Evolutionary conservation across 2,329 filamentous ascomycete genomes (phyloP).

Genomic region (Fusarium devonianum): DNA sequence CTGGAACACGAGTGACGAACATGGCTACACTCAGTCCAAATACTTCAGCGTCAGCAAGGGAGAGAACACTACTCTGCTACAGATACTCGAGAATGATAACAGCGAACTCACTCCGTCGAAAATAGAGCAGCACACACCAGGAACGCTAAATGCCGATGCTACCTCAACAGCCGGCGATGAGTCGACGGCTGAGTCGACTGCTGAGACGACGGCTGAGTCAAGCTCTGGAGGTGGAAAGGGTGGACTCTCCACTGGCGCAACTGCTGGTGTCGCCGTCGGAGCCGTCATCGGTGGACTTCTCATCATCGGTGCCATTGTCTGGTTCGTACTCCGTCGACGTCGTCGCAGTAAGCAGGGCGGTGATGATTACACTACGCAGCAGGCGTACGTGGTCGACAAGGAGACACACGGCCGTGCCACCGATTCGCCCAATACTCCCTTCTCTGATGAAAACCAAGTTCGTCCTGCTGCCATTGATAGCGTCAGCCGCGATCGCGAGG

Average conservation of each 20-base stretch:
- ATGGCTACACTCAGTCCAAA: conserved; percentile 5
- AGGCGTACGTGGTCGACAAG: conserved; percentile 56
- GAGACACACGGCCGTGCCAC: conserved; percentile 49
- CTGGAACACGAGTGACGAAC: conserved; percentile 8
- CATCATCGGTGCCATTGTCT: conserved; percentile 50
- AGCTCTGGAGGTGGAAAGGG: conserved; percentile 28
- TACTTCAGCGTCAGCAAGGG: conserved; percentile 21
- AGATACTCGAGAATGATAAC: background rate
- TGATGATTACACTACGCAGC: conserved; percentile 37
- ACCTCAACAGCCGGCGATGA: background rate
- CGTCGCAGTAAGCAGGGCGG: conserved; percentile 39
- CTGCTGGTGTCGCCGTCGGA: conserved; percentile 57
- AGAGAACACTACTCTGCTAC: background rate
- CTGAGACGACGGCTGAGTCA: too few species aligned
- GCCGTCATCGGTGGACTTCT: conserved; percentile 49
- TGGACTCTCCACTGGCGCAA: conserved; percentile 52
- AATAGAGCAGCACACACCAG: too few species aligned
- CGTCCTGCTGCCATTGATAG: conserved; percentile 39
- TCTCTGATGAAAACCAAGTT: conserved; percentile 50
- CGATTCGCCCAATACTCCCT: conserved; percentile 53
- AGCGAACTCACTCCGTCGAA: too few species aligned
- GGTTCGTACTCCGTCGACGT: conserved; percentile 54
- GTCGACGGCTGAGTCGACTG: too few species aligned
- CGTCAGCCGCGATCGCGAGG: conserved; percentile 15
- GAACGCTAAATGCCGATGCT: background rate